Evolutionary conservation across 148 eudicot species (phyloP), one percentile per base, ranked within the genome.

Genomic region (Silene uniflora): DNA sequence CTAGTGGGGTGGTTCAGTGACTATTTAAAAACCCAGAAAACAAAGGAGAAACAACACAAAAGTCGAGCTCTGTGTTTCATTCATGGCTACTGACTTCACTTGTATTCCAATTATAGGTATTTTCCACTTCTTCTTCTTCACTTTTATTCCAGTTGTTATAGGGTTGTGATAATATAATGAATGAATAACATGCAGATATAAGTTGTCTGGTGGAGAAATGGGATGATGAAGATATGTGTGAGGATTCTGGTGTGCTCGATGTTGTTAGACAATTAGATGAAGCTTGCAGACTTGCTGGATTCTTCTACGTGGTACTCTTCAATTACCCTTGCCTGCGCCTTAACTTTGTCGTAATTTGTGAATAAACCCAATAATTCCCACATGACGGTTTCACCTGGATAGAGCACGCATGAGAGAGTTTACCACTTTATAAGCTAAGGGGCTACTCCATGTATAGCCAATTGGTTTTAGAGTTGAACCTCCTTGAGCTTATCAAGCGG

Each of bases 211-310:
- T 93, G 72, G 90, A 83, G 25, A 93, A 91, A 75, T 88, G 87
- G 62, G 89, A 88, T 79, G 93, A 91, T 79, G 89, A 90, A 58
- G 81, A 81, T 22, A 84, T 88, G 86, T 75, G 75, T 4, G 76
- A 80, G 58, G 97, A 93, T 82, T 74, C 73, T 42, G 91, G 77
- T 21, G 94, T 91, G 42, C 74, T 79, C 8, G 84, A 83, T 42
- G 92, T 93, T 63, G 97, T 93, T 23, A 81, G 72, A 68, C 89
- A 87, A 75, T 77, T 93, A 62, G 91, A 87, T 78, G 62, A 81
- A 62, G 97, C 98, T 80, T 93, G 98, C 72, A 81, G 84, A 83
- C 89, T 89, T 76, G 98, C 98, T 71, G 98, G 96, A 14, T 93
- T 93, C 85, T 93, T 93, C 76, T 93, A 93, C 62, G 92, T 89